Conservation (phyloP, 1,139 yeast species). For the Pichia sp. region DNA sequence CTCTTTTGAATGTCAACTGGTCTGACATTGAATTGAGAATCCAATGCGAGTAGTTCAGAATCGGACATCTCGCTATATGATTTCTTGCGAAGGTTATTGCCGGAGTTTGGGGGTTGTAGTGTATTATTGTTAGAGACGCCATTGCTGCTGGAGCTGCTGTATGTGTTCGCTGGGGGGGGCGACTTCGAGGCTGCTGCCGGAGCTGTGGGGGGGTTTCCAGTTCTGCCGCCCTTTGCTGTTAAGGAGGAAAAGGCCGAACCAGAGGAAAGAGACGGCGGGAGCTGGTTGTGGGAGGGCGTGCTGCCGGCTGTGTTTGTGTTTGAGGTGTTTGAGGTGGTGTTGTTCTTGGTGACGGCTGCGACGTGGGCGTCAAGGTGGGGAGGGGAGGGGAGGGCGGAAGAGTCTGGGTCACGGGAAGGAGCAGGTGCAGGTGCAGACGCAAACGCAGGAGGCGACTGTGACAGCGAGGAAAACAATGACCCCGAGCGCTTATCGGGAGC, state of each 20-base stretch:
- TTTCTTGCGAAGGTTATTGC: slow-evolving; percentile 37
- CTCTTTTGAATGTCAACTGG: slow-evolving; percentile 24
- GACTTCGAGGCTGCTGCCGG: too few species aligned
- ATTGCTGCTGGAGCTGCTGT: slow-evolving; percentile 1
- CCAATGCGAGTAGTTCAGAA: slow-evolving; percentile 59
- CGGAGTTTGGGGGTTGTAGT: slow-evolving; percentile 14
- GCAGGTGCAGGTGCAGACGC: too few species aligned
- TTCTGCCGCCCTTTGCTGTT: not conserved
- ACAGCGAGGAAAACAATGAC: not conserved
- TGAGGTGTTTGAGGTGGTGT: too few species aligned
- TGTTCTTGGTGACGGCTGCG: not conserved
- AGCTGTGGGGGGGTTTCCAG: too few species aligned
- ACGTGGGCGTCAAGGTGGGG: not conserved
- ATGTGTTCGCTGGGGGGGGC: not conserved
- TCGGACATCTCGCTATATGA: slow-evolving; percentile 61
- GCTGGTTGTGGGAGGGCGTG: not conserved
- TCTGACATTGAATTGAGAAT: slow-evolving; percentile 43
- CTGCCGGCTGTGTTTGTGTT: not conserved
- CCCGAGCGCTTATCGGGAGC: not conserved
- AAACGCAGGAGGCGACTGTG: too few species aligned
- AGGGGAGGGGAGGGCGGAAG: not conserved
- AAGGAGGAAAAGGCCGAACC: not conserved
- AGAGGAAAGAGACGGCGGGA: not conserved
- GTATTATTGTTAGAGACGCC: slow-evolving; percentile 10
- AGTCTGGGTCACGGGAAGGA: not conserved